Evolutionary conservation across 257 asterid genomes (phyloP).

Genomic region (Handroanthus guayacan): DNA sequence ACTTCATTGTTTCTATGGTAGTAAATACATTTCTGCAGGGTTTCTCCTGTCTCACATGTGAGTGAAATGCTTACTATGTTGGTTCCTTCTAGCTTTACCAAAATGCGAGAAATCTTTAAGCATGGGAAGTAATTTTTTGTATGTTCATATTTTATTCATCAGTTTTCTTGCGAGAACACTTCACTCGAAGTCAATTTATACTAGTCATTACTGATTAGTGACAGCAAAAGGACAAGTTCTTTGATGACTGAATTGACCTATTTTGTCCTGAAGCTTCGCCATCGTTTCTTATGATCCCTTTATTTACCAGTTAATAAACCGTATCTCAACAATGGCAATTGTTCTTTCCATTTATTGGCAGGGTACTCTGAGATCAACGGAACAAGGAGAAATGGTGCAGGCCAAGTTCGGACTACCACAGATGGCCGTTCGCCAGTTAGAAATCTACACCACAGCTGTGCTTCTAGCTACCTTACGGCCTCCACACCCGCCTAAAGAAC

Average conservation of each 20-base stretch:
- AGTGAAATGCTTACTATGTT: neutral
- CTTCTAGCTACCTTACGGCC: conserved; percentile 91
- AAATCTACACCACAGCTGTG: conserved; percentile 93
- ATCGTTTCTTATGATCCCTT: neutral
- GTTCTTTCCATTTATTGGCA: conserved; percentile 40
- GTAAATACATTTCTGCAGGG: neutral
- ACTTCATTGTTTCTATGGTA: neutral
- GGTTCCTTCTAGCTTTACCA: neutral
- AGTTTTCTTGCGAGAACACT: neutral
- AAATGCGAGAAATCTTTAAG: neutral
- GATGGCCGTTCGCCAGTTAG: conserved; percentile 93
- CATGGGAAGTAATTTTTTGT: neutral
- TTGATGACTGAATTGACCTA: conserved; percentile 3
- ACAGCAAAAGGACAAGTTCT: conserved; percentile 1
- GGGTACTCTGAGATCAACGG: conserved; percentile 94
- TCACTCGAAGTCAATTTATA: conserved; percentile 15
- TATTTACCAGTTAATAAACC: neutral
- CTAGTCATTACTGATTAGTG: neutral
- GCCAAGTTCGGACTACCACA: conserved; percentile 96
- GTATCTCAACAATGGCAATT: neutral
- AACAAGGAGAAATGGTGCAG: conserved; percentile 99
- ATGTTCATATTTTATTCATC: neutral
- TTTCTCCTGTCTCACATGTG: neutral
- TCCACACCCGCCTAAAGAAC: conserved; percentile 80
- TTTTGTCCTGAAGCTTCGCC: neutral